Evolutionary conservation across 1,284 basidiomycete genomes (phyloP).

Genomic region (Amylostereum areolatum): DNA sequence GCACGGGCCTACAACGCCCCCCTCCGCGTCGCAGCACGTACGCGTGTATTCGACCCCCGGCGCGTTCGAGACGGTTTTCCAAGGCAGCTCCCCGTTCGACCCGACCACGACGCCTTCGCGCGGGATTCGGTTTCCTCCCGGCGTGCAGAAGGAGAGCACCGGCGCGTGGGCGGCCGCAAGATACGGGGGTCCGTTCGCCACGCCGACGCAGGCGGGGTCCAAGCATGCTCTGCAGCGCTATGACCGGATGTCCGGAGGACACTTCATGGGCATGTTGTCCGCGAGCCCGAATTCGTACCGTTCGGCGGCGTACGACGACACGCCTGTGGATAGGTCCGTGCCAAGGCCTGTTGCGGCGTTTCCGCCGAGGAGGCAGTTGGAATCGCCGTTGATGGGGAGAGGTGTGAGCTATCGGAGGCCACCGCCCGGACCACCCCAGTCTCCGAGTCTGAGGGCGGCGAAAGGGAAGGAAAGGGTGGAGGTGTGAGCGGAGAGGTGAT

Average conservation of each 20-base stretch:
- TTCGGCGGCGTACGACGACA: conserved; percentile 23
- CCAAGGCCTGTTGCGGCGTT: conserved; percentile 14
- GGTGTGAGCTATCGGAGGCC: not conserved
- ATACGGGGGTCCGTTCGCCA: not conserved
- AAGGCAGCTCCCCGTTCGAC: conserved; percentile 7
- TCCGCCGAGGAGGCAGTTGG: conserved; percentile 13
- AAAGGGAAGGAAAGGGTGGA: no score
- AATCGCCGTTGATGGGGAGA: conserved; percentile 18
- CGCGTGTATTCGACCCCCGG: conserved; percentile 39
- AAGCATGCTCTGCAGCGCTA: not conserved
- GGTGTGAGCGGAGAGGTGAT: no score
- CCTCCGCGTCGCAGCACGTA: conserved; percentile 31
- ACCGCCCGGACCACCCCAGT: conserved; percentile 6
- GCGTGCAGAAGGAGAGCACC: not conserved
- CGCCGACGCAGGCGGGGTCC: not conserved
- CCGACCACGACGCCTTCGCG: conserved; percentile 3
- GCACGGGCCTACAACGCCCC: conserved; percentile 46
- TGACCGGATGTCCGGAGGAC: conserved; percentile 5
- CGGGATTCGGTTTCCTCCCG: not conserved
- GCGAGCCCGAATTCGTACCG: conserved; percentile 14
- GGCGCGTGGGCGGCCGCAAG: not conserved
- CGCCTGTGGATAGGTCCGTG: conserved; percentile 23
- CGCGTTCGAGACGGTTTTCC: conserved; percentile 34
- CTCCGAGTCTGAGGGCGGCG: conserved; percentile 5
- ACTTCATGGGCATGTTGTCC: conserved; percentile 8